phyloP scores from a whole-genome alignment of 2,329 filamentous ascomycete species.

The Acephala macrosclerotiorum region DNA sequence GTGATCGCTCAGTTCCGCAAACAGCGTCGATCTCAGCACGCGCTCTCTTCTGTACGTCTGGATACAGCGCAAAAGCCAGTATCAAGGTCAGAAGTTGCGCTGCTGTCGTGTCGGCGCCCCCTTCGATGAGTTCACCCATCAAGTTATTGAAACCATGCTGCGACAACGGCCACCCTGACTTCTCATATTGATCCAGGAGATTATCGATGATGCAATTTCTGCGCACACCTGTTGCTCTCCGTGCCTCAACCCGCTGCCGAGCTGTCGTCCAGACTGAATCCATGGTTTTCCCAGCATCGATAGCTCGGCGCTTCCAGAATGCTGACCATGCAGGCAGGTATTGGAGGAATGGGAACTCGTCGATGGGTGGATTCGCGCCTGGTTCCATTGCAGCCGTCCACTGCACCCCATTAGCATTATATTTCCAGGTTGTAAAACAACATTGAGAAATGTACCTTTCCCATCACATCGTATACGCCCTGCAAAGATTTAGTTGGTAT shows the following conservation, averaged over 20 bases:
- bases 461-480: too few species aligned
- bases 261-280: not conserved
- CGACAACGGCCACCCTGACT: conserved; percentile 41
- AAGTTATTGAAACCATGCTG: too few species aligned
- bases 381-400: conserved; percentile 43
- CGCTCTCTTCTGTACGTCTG: conserved; percentile 51
- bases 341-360: conserved; percentile 44
- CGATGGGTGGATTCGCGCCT: conserved; percentile 45
- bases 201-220: conserved; percentile 12
- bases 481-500: too few species aligned
- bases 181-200: conserved; percentile 8
- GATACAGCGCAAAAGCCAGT: conserved; percentile 43
- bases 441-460: too few species aligned
- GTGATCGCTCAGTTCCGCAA: conserved; percentile 46
- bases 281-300: too few species aligned
- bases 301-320: conserved; percentile 5
- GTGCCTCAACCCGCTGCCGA: not conserved
- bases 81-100: conserved; percentile 46
- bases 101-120: conserved; percentile 48
- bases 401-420: not conserved
- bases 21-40: conserved; percentile 50
- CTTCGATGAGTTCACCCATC: conserved; percentile 51
- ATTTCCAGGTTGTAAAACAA: too few species aligned
- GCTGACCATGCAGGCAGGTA: conserved; percentile 27
- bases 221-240: not conserved